Base-by-base conservation (phyloP, 2,329 filamentous ascomycete genomes). In the Neobulgaria alba region DNA sequence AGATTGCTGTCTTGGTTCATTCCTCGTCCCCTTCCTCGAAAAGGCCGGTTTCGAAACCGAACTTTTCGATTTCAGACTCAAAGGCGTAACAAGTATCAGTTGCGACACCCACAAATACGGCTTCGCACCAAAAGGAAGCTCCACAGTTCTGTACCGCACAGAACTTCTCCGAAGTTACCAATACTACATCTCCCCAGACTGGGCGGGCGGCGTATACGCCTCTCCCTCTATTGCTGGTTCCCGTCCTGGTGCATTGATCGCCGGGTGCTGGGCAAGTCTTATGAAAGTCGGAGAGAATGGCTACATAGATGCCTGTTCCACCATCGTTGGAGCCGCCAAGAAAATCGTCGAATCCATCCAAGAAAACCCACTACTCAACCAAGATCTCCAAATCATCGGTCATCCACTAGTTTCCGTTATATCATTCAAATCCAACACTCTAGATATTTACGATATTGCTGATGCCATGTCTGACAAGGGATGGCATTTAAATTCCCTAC, bases 101-200 rank as follows among this genome's bases (percentile, higher is more conserved):
- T 93, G 89, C 62, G 92, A 98, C 62, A 98, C 92, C 2, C 92
- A 98, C 74, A 98, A 98, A 64, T 98, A 98, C 61, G 92, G 92
- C 29, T 98, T 98, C 60, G 92, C 92, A 1, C 92, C 92, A 39
- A 98, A 98, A 68, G 92, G 92, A 52, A 98, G 94, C 72, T 92
- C 84, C 38, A 92, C 88, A 1, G 73, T 95, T 10, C 73, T 98
- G 31, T 98, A 98, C 72, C 86, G 92, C 54, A 84, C 79, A 33
- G 74, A 80, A 23, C 67, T 75, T 34, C 75, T 93, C 51, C 79
- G 92, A 53, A 78, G 79, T 42, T 90, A 95, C 64, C 92, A 98
- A 65, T 98, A 98, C 72, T 98, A 95, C 64, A 82, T 98, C 60
- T 86, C 82, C 21, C 83, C 92, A 5, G 85, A 94, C 65, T 98